phyloP scores from a whole-genome alignment of 164 flowering plant genomes.

The Litsea cubeba region DNA sequence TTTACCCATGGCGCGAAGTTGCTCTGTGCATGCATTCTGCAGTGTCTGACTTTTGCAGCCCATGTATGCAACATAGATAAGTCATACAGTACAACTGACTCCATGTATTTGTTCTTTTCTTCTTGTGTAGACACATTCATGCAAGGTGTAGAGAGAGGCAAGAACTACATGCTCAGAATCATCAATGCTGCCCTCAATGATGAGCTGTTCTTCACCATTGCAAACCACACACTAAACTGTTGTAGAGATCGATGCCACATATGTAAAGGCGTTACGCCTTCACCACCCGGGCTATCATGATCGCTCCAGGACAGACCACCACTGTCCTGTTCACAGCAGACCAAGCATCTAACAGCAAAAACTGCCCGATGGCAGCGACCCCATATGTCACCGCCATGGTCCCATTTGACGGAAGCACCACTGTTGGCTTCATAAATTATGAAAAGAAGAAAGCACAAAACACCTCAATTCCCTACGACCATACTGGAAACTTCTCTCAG shows the following conservation, averaged over 20 bases:
- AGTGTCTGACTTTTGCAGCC: no score
- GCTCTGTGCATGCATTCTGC: not conserved
- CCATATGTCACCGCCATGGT: conserved; percentile 37
- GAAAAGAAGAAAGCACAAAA: not conserved
- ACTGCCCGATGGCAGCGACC: conserved; percentile 37
- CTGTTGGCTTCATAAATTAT: conserved; percentile 38
- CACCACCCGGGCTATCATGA: conserved; percentile 23
- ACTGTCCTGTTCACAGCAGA: conserved; percentile 26
- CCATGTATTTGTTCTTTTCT: not conserved
- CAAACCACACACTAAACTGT: conserved; percentile 34
- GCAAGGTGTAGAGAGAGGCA: conserved; percentile 36
- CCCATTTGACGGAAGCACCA: conserved; percentile 43
- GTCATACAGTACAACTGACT: not conserved
- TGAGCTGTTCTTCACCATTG: conserved; percentile 35
- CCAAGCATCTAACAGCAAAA: conserved; percentile 19
- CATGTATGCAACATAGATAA: not conserved
- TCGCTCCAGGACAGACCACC: conserved; percentile 37
- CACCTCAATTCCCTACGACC: not conserved
- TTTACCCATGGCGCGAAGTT: not conserved
- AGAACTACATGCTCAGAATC: conserved; percentile 53
- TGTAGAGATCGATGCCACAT: conserved; percentile 30
- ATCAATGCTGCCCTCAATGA: conserved; percentile 55
- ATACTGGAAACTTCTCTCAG: not conserved
- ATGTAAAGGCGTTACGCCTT: conserved; percentile 34
- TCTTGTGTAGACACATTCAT: conserved; percentile 39